phyloP scores from a whole-genome alignment of 495 filamentous ascomycete genomes.

The Penicillium steckii region DNA sequence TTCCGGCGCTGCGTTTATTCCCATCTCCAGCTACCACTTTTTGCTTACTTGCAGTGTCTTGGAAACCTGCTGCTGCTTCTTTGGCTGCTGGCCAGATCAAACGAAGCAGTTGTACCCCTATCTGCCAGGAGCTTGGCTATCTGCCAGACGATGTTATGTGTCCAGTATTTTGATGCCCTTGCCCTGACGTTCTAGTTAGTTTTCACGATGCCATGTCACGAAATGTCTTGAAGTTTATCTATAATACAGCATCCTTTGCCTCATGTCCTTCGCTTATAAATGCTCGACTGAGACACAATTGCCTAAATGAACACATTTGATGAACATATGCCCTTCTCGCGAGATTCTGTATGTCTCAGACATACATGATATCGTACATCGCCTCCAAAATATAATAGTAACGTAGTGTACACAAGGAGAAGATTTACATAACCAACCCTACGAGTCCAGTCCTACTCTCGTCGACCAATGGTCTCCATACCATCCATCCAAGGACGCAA shows the following conservation, averaged over 20 bases:
- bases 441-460: not conserved
- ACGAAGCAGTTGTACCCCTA: conserved; percentile 2
- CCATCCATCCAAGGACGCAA: conserved; percentile 82
- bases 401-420: not conserved
- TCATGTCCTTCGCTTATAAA: not conserved
- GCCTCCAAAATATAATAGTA: not conserved
- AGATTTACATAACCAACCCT: not conserved
- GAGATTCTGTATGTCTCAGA: no score
- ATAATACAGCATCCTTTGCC: not conserved
- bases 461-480: conserved; percentile 55
- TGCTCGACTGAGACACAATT: no score
- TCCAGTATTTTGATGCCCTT: conserved; percentile 10
- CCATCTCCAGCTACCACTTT: not conserved
- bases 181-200: conserved; percentile 12
- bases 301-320: no score
- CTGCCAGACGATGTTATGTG: conserved; percentile 18
- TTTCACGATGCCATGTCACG: conserved; percentile 22
- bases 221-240: not conserved
- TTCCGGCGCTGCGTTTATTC: not conserved
- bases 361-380: not conserved
- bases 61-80: not conserved
- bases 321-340: no score
- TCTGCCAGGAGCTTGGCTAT: not conserved
- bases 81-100: conserved; percentile 18
- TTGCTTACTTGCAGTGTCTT: not conserved